Conservation (phyloP, 495 filamentous ascomycete genomes). For the Jackrogersella multiformis region DNA sequence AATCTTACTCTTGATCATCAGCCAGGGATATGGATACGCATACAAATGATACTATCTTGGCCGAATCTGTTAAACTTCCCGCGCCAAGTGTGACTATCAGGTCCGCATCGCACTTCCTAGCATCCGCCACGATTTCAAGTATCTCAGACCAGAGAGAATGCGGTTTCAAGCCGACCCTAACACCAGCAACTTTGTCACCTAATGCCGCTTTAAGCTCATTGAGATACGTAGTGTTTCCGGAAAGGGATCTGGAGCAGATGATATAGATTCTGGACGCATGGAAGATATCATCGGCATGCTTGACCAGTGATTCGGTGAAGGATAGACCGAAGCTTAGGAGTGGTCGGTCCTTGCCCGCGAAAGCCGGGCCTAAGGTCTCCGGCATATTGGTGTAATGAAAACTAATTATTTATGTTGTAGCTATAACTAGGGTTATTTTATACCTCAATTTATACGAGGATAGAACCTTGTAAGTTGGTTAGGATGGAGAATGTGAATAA, state of each 20-base stretch:
- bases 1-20: neutral
- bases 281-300: constrained; percentile 51
- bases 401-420: neutral
- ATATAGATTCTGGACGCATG: constrained; percentile 64
- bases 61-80: constrained; percentile 67
- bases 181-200: constrained; percentile 56
- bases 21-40: constrained; percentile 14
- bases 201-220: constrained; percentile 53
- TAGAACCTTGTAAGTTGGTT: too few species aligned
- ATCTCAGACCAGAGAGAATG: constrained; percentile 69
- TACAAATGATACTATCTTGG: constrained; percentile 65
- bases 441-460: too few species aligned
- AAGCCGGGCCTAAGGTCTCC: constrained; percentile 39
- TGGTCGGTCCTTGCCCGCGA: constrained; percentile 31
- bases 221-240: constrained; percentile 59
- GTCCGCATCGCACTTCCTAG: constrained; percentile 56
- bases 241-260: constrained; percentile 63
- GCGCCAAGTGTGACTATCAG: constrained; percentile 66
- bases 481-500: neutral
- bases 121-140: constrained; percentile 60
- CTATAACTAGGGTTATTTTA: too few species aligned
- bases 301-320: constrained; percentile 46
- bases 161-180: constrained; percentile 63
- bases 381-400: constrained; percentile 12
- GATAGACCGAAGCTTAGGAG: constrained; percentile 49